Conservation (phyloP, 2,329 filamentous ascomycete genomes). For the Pseudogymnoascus sp. region DNA sequence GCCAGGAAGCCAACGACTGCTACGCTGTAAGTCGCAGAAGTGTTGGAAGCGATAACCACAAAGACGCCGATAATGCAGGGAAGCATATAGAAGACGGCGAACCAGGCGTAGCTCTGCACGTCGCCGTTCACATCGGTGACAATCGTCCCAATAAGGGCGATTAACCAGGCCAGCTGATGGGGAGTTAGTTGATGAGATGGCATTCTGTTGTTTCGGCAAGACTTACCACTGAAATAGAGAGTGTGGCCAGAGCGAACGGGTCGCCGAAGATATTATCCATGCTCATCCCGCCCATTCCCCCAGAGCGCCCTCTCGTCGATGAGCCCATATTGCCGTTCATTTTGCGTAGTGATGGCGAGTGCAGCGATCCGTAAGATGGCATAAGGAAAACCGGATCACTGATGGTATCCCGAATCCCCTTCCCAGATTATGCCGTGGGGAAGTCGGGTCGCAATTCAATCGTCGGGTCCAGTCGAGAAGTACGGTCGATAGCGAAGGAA, state of each 20-base stretch:
- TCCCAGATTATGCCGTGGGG: conserved; percentile 1
- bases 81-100: conserved; percentile 77
- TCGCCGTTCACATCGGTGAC: conserved; percentile 32
- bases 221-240: conserved; percentile 82
- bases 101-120: conserved; percentile 79
- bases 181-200: conserved; percentile 4
- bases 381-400: conserved; percentile 34
- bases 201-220: neutral
- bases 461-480: neutral
- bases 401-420: conserved; percentile 1
- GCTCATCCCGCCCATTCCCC: conserved; percentile 51
- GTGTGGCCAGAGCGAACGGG: conserved; percentile 88
- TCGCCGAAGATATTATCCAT: conserved; percentile 89
- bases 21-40: conserved; percentile 80
- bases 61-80: conserved; percentile 73
- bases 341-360: conserved; percentile 68
- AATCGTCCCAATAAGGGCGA: conserved; percentile 80
- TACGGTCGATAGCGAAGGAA: neutral
- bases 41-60: conserved; percentile 75
- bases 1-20: conserved; percentile 82
- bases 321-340: conserved; percentile 64
- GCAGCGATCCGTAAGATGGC: conserved; percentile 64
- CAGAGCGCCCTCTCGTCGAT: conserved; percentile 36
- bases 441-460: neutral
- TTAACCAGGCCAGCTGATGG: conserved; percentile 81